These are phyloP conservation scores for Cystofilobasidium capitatum DNA, from an alignment of 768 basidiomycete genomes.

Conservation along the genomic window DNA sequence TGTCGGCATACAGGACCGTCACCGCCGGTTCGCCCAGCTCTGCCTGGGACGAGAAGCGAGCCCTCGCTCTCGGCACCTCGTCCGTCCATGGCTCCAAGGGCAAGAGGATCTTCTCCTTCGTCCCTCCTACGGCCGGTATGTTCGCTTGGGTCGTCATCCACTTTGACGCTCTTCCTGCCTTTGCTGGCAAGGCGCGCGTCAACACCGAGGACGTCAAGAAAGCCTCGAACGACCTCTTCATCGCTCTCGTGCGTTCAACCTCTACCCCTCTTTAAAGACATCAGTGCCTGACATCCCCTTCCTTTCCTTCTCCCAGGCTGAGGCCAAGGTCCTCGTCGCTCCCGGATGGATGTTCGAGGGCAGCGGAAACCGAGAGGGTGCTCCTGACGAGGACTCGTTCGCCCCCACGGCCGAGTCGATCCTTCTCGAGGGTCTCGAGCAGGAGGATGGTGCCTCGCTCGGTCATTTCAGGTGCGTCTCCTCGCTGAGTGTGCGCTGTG, in stretches of 20 bases:
- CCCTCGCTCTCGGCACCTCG: constrained; percentile 8
- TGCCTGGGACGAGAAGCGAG: constrained; percentile 27
- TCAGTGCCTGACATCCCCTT: neutral
- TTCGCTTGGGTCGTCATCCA: constrained; percentile 24
- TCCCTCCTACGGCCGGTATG: constrained; percentile 24
- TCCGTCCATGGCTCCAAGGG: neutral
- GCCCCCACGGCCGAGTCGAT: neutral
- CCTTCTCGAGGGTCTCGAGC: neutral
- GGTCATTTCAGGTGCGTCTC: constrained; percentile 27
- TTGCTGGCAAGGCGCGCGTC: neutral
- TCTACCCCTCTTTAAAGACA: neutral
- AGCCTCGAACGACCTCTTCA: constrained; percentile 8
- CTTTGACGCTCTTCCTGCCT: neutral
- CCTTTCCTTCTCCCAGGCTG: constrained; percentile 7
- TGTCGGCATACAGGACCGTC: constrained; percentile 7
- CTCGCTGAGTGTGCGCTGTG: too few species aligned
- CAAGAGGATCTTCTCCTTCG: constrained; percentile 17
- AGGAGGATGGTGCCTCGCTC: neutral
- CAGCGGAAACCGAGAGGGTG: constrained; percentile 16
- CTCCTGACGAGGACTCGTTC: constrained; percentile 14
- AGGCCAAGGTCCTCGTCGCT: constrained; percentile 20
- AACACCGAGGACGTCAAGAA: constrained; percentile 1
- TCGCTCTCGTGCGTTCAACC: constrained; percentile 1
- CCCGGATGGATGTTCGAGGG: constrained; percentile 26
- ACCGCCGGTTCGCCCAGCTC: neutral